phyloP scores from a whole-genome alignment of 306 rosid genomes.

The Rubus idaeus region DNA sequence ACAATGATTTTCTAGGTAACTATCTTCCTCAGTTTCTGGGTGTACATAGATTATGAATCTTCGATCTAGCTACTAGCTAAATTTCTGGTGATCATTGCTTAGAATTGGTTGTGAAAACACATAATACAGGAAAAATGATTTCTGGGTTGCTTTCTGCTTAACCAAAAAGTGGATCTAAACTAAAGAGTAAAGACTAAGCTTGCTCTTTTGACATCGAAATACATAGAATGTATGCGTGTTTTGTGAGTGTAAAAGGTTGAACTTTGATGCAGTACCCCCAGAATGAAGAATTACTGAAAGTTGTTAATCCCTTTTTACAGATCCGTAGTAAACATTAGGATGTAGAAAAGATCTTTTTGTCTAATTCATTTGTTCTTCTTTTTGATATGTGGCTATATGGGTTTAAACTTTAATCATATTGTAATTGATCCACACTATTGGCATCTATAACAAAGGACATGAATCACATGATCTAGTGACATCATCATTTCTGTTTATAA shows the following conservation, averaged over 20 bases:
- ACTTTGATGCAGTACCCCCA: not conserved
- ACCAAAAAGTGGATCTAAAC: slow-evolving; percentile 10
- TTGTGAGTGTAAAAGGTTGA: not conserved
- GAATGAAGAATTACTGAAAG: not conserved
- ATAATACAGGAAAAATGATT: not conserved
- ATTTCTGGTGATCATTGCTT: not conserved
- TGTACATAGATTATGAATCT: not conserved
- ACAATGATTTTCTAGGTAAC: slow-evolving; percentile 64
- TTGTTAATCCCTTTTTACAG: not conserved
- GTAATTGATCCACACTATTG: not conserved
- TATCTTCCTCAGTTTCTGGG: not conserved
- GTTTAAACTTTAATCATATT: not conserved
- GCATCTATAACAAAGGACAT: not conserved
- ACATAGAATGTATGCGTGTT: not conserved
- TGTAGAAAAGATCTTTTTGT: not conserved
- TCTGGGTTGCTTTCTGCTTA: slow-evolving; percentile 13
- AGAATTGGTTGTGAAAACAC: not conserved
- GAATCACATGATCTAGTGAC: not conserved
- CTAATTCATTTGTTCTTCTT: not conserved
- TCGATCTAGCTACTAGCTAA: not conserved
- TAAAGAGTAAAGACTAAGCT: not conserved
- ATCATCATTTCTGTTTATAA: not conserved
- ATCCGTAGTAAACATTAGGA: not conserved
- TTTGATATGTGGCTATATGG: not conserved
- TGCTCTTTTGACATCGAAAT: not conserved